These are phyloP conservation scores for Monascus purpureus DNA, from an alignment of 495 filamentous ascomycete genomes.

Conservation along the genomic window DNA sequence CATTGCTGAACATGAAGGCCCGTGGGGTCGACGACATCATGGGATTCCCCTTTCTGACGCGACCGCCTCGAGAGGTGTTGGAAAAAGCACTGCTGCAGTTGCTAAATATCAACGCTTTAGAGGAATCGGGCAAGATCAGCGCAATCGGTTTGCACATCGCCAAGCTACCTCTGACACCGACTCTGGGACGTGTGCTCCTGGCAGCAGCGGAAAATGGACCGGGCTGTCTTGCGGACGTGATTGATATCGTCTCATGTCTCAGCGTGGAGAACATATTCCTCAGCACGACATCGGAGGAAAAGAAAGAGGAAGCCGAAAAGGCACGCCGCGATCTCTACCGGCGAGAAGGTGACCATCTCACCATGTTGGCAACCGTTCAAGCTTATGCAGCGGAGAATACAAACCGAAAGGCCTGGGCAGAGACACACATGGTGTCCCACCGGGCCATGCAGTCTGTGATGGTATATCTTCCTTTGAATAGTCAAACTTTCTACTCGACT, in stretches of 20 bases:
- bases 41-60: conserved; percentile 73
- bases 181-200: conserved; percentile 67
- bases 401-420: conserved; percentile 66
- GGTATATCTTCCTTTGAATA: conserved; percentile 26
- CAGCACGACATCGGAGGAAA: conserved; percentile 67
- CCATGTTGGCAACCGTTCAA: conserved; percentile 70
- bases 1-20: conserved; percentile 89
- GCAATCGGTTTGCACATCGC: conserved; percentile 62
- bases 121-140: conserved; percentile 60
- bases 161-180: conserved; percentile 66
- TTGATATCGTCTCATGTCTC: conserved; percentile 83
- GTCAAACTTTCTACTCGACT: conserved; percentile 3
- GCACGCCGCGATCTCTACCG: conserved; percentile 60
- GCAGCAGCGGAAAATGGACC: conserved; percentile 57
- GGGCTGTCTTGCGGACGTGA: conserved; percentile 65
- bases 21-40: conserved; percentile 73
- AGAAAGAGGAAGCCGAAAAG: conserved; percentile 58
- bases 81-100: conserved; percentile 77
- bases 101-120: conserved; percentile 60
- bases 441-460: conserved; percentile 71
- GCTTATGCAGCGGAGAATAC: conserved; percentile 60
- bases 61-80: conserved; percentile 60
- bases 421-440: conserved; percentile 59
- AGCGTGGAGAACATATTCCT: conserved; percentile 84
- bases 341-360: conserved; percentile 82